Conservation (phyloP, 805 yeast genomes). For the Saccharomycopsis sp. region DNA sequence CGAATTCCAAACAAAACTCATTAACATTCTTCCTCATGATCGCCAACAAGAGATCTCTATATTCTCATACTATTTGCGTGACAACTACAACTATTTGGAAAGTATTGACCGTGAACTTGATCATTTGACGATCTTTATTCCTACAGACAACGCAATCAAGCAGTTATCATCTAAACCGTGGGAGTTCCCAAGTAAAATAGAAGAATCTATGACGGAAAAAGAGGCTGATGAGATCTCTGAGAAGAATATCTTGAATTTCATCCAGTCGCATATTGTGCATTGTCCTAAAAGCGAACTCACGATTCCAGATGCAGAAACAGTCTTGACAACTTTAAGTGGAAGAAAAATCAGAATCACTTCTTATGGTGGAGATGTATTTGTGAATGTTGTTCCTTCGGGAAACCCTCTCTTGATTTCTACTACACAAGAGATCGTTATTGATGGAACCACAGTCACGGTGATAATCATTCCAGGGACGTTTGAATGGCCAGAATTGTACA, state of each 20-base stretch:
- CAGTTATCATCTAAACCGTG: conserved; percentile 59
- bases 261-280: conserved; percentile 54
- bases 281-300: conserved; percentile 8
- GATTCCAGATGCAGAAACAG: not conserved
- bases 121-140: conserved; percentile 59
- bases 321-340: conserved; percentile 3
- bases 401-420: not conserved
- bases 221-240: conserved; percentile 44
- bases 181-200: conserved; percentile 61
- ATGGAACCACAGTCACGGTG: conserved; percentile 8
- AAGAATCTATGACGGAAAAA: conserved; percentile 31
- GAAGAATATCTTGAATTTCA: conserved; percentile 50
- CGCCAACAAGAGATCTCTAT: conserved; percentile 40
- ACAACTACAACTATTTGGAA: conserved; percentile 42
- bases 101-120: conserved; percentile 40
- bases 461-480: conserved; percentile 12
- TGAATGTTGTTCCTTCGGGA: not conserved
- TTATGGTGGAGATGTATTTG: conserved; percentile 1
- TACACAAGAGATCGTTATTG: conserved; percentile 2
- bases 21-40: not conserved
- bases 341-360: not conserved
- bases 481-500: conserved; percentile 16
- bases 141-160: conserved; percentile 55
- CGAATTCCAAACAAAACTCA: not conserved
- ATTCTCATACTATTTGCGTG: conserved; percentile 67